Evolutionary conservation across 257 asterid genomes (phyloP), one percentile per base, ranked within the genome.

Genomic region (Leonotis leonurus): DNA sequence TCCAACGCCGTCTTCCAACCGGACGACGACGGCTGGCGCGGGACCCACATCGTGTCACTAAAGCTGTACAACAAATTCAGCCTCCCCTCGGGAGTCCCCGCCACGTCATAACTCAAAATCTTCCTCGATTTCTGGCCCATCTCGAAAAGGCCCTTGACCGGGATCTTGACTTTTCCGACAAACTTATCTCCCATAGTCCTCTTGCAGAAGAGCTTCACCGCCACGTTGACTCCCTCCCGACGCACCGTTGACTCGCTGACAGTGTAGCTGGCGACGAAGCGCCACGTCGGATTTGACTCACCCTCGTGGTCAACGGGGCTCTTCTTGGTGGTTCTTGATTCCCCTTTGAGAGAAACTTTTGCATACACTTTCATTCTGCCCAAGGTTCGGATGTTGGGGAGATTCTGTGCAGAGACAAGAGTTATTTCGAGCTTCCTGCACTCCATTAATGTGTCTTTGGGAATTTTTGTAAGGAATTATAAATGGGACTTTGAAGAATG

Each of bases 221-320:
- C 36, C 8, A 73, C 4, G 35, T 30, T 29, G 6, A 60, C 63
- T 13, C 76, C 73, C 2, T 54, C 17, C 7, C 39, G n/a, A 3
- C 24, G 58, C 7, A 75, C 68, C 0, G 43, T 49, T 11, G 71
- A 46, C 70, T 75, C 80, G 25, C 64, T 68, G 24, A 76, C 12
- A 0, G 68, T 67, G 68, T 65, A 77, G 8, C 46, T 58, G 1
- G 53, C 29, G 36, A 25, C 51, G 72, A 61, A 65, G 2, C 67
- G 66, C 79, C 79, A 77, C 32, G 36, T 8, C 7, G 82, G 79
- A 11, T 62, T 70, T 6, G 65, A 49, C 33, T 17, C 44, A 7
- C 27, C 56, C 21, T 2, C 6, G 2, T 25, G 6, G 46, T 65
- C 70, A 8, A 20, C 36, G 49, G 8, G 63, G 55, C 32, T 54